These are phyloP conservation scores for Teunomyces pallodes DNA, from an alignment of 805 yeast species.

Conservation along the genomic window DNA sequence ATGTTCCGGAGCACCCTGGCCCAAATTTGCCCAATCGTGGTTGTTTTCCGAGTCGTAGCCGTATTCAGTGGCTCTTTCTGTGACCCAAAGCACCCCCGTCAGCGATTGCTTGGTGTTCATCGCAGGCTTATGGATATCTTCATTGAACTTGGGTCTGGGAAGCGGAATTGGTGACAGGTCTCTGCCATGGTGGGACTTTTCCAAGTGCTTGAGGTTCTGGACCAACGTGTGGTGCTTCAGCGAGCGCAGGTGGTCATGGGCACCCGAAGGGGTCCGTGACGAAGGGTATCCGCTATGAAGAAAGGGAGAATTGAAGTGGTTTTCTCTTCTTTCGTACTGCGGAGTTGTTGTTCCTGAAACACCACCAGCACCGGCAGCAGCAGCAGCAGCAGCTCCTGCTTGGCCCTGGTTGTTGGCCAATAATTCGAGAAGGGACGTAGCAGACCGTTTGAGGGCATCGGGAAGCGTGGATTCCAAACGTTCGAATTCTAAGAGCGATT, in stretches of 20 bases:
- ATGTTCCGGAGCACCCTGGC: slow-evolving; percentile 66
- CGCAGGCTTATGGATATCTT: slow-evolving; percentile 52
- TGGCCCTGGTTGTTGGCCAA: slow-evolving; percentile 10
- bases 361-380: not conserved
- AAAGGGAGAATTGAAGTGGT: slow-evolving; percentile 13
- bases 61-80: slow-evolving; percentile 57
- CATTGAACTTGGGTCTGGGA: slow-evolving; percentile 45
- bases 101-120: slow-evolving; percentile 57
- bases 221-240: slow-evolving; percentile 19
- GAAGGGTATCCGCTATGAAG: slow-evolving; percentile 16
- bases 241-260: not conserved
- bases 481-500: slow-evolving; percentile 36
- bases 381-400: not conserved
- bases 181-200: slow-evolving; percentile 29
- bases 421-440: slow-evolving; percentile 37
- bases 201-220: slow-evolving; percentile 23
- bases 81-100: slow-evolving; percentile 64
- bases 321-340: slow-evolving; percentile 8
- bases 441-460: slow-evolving; percentile 34
- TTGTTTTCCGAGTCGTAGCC: slow-evolving; percentile 45
- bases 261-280: slow-evolving; percentile 20
- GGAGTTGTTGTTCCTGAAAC: slow-evolving; percentile 2
- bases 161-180: slow-evolving; percentile 49
- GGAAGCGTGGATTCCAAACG: slow-evolving; percentile 43
- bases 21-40: slow-evolving; percentile 55